Percentiles rank a stretch among this genome's conserved stretches.
phyloP scores from a whole-genome alignment of 208 protist genomes.

The Acanthamoeba lenticulata region DNA sequence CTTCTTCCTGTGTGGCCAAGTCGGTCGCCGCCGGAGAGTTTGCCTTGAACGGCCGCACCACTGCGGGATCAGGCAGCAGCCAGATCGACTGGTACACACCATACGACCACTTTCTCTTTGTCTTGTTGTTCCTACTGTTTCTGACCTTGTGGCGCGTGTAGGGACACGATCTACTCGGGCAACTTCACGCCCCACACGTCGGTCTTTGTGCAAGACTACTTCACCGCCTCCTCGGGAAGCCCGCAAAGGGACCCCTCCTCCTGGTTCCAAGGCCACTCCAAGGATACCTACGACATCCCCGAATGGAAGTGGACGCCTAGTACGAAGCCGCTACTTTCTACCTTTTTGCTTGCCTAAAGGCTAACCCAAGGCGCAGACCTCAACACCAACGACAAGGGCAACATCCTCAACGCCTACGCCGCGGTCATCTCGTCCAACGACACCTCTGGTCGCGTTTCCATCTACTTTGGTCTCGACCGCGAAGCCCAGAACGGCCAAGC shows the following conservation, averaged over 20 bases:
- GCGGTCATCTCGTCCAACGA: background rate
- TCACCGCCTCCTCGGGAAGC: background rate
- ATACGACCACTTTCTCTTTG: background rate
- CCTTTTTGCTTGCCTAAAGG: background rate
- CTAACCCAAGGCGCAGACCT: background rate
- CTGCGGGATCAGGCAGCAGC: background rate
- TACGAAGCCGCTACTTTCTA: background rate
- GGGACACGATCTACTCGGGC: background rate
- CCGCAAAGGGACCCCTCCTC: background rate
- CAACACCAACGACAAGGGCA: conserved; percentile 14
- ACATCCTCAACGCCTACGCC: conserved; percentile 16
- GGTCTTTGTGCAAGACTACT: background rate
- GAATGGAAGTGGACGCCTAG: background rate
- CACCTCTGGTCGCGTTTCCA: background rate
- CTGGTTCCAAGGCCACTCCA: background rate
- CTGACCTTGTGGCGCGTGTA: background rate
- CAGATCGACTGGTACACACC: background rate
- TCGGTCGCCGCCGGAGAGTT: background rate
- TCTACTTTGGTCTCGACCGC: background rate
- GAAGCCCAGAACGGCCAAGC: background rate
- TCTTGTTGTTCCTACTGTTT: background rate
- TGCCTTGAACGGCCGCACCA: background rate
- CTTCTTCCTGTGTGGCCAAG: background rate
- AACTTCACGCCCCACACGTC: background rate
- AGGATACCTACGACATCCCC: background rate